A percentile compares a stretch with the other conserved stretches of the same genome.
These are phyloP conservation scores for Parmelia sp. DNA, from an alignment of 495 filamentous ascomycete genomes.

Conservation along the genomic window DNA sequence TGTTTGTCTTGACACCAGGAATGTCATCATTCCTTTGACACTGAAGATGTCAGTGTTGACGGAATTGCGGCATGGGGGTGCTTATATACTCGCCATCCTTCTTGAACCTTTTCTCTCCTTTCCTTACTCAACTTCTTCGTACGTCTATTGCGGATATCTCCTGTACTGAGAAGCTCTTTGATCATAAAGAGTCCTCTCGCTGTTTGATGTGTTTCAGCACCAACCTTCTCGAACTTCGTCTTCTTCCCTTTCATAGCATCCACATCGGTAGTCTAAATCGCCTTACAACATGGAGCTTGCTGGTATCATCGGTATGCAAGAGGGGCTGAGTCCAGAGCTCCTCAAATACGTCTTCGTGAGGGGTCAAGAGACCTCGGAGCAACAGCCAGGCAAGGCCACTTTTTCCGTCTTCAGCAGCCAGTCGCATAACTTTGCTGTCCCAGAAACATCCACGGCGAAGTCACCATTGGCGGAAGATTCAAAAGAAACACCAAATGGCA, in stretches of 20 bases:
- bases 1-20: no score
- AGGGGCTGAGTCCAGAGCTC: not conserved
- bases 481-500: no score
- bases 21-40: no score
- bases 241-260: not conserved
- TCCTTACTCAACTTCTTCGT: not conserved
- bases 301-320: not conserved
- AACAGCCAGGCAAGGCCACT: not conserved
- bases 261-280: not conserved
- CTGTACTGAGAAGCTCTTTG: not conserved
- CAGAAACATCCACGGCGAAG: not conserved
- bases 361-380: not conserved
- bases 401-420: not conserved
- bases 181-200: not conserved
- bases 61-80: not conserved
- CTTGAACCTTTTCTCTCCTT: not conserved
- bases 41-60: no score
- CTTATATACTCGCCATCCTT: not conserved
- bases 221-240: not conserved
- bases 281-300: not conserved
- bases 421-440: not conserved
- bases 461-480: no score
- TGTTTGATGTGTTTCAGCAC: not conserved
- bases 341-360: not conserved
- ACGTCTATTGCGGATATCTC: not conserved